phyloP scores from a whole-genome alignment of 371 early-diverging fungal species.

The Dinochytrium kinnereticum region DNA sequence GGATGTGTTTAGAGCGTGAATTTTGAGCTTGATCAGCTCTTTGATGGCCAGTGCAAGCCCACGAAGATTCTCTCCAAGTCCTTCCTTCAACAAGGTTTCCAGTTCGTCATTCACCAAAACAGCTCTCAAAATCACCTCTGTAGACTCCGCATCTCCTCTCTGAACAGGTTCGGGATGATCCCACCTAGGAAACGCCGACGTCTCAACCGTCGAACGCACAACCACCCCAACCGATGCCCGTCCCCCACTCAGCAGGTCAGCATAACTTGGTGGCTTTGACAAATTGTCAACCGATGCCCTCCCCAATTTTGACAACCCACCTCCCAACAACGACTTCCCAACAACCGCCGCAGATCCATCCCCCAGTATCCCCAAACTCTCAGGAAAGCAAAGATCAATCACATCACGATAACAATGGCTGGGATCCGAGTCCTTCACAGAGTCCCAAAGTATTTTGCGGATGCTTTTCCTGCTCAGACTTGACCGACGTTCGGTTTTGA shows the following conservation, averaged over 20 bases:
- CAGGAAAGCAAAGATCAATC: slow-evolving; percentile 29
- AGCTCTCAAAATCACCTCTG: not conserved
- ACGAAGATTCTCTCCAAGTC: not conserved
- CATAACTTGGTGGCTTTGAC: not conserved
- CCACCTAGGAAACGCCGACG: too few relatives aligned
- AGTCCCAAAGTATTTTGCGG: slow-evolving; percentile 13
- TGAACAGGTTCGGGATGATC: too few relatives aligned
- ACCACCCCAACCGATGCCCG: too few relatives aligned
- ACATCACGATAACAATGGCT: slow-evolving; percentile 11
- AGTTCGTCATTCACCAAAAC: not conserved
- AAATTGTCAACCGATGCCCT: not conserved
- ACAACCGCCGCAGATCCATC: too few relatives aligned
- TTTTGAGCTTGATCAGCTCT: not conserved
- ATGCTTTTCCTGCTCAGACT: not conserved
- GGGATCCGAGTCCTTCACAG: slow-evolving; percentile 20
- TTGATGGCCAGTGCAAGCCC: not conserved
- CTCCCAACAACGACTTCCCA: not conserved
- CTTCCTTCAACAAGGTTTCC: not conserved
- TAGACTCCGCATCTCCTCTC: too few relatives aligned
- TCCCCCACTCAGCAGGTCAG: too few relatives aligned
- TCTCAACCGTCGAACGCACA: too few relatives aligned
- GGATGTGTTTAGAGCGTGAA: not conserved
- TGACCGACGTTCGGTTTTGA: not conserved
- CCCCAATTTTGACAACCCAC: not conserved
- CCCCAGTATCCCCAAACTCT: slow-evolving; percentile 17